Evolutionary conservation across 116 monocot genomes (phyloP), one percentile per base, ranked within the genome.

Genomic region (Zostera marina): DNA sequence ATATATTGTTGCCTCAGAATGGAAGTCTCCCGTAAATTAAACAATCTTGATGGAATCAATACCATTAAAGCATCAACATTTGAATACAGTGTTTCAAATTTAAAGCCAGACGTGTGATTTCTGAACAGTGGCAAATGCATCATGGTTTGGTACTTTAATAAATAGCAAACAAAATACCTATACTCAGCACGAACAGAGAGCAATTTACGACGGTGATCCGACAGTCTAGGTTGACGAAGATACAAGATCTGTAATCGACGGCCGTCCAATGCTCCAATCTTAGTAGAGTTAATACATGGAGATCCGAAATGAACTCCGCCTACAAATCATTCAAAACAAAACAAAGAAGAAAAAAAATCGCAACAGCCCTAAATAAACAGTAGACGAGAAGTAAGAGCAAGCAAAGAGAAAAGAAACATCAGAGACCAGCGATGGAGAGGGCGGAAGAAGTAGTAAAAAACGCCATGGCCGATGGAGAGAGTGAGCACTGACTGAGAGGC

Each of bases 271-370:
- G 47, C 16, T 11, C 47, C 47, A 9, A 57, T 45, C 4, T 39
- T 47, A 9, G 43, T 46, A 44, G 43, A 26, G 15, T 44, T 9
- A 7, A 56, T 22, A 5, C 46, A 16, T 12, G 11, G 8, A 17
- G 57, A 66, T 17, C 57, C 56, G 42, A 66, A 38, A 56, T 22
- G 53, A 53, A 54, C 23, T 42, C 65, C 65, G 44, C 65, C 55
- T 65, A 47, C 32, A 47, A 48, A 48, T 48, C 48, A 16, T 48
- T 48, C n/a, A n/a, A 7, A 16, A 48, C 15, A 19, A 8, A 48
- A n/a, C n/a, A n/a, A n/a, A 0, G 17, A n/a, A 48, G 5, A 48
- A 4, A 5, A n/a, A 16, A 7, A 48, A 48, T 48, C 48, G 17
- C 48, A n/a, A 16, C n/a, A 19, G 19, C 48, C 5, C 48, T 16